phyloP scores from a whole-genome alignment of 1,139 yeast genomes.

The Geotrichum reessii region DNA sequence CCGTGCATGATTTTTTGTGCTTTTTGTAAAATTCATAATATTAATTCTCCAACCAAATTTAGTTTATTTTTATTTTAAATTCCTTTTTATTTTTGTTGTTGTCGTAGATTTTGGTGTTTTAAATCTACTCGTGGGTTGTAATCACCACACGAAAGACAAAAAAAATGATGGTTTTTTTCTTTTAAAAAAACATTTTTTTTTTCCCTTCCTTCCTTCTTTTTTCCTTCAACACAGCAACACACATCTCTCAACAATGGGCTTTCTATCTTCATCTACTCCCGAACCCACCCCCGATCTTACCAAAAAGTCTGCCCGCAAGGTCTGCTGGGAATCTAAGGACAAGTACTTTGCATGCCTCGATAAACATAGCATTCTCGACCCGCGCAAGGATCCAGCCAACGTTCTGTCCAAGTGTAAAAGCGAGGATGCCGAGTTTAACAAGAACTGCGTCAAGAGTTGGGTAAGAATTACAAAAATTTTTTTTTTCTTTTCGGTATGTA shows the following conservation, averaged over 20 bases:
- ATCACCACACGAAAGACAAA: too few relatives aligned
- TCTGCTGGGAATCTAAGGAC: conserved; percentile 69
- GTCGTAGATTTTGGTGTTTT: too few relatives aligned
- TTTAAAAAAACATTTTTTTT: too few relatives aligned
- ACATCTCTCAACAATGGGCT: conserved; percentile 34
- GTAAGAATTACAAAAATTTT: conserved; percentile 30
- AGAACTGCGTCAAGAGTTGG: conserved; percentile 62
- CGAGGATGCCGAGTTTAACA: conserved; percentile 45
- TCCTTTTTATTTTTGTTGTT: too few relatives aligned
- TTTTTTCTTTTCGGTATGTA: neutral
- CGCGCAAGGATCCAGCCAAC: conserved; percentile 30
- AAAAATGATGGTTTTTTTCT: neutral
- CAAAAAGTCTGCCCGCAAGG: conserved; percentile 46
- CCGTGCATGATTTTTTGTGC: neutral
- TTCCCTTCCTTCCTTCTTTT: neutral
- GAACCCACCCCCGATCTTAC: conserved; percentile 41
- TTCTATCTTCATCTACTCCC: conserved; percentile 33
- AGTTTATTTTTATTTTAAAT: too few relatives aligned
- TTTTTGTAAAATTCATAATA: conserved; percentile 4
- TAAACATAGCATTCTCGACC: conserved; percentile 45
- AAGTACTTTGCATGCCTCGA: conserved; percentile 54
- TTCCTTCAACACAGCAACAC: neutral
- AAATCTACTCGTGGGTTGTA: too few relatives aligned
- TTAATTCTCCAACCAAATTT: too few relatives aligned
- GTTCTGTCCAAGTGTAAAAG: conserved; percentile 38